Conservation (phyloP, 345 rosid genomes). For the Boechera divaricarpa region DNA sequence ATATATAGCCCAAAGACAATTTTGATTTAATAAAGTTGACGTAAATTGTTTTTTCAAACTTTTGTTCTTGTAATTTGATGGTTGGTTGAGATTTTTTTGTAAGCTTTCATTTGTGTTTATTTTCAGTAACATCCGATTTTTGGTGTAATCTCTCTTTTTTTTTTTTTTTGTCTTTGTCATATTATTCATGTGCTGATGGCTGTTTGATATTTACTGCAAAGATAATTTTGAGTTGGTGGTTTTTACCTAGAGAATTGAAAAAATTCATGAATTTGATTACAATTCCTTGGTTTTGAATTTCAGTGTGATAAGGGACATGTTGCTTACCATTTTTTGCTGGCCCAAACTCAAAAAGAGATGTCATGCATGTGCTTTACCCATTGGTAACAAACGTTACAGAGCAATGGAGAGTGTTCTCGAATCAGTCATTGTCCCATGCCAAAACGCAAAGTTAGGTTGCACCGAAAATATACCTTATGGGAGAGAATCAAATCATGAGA, state of each 20-base stretch:
- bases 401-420: slow-evolving; percentile 53
- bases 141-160: too few relatives aligned
- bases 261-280: background rate
- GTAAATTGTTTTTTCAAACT: too few relatives aligned
- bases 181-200: too few relatives aligned
- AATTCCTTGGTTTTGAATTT: background rate
- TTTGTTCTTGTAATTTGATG: too few relatives aligned
- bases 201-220: too few relatives aligned
- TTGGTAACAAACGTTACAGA: slow-evolving; percentile 53
- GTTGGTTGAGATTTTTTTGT: too few relatives aligned
- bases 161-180: too few relatives aligned
- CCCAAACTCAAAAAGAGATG: slow-evolving; percentile 47
- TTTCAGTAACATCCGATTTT: too few relatives aligned
- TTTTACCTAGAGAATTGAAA: background rate
- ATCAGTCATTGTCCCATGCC: slow-evolving; percentile 48
- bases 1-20: too few relatives aligned
- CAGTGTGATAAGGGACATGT: slow-evolving; percentile 64
- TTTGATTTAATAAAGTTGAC: too few relatives aligned
- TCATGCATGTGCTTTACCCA: slow-evolving; percentile 33
- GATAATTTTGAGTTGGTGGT: too few relatives aligned
- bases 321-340: slow-evolving; percentile 54
- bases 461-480: slow-evolving; percentile 35
- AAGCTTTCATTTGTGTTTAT: too few relatives aligned
- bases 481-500: slow-evolving; percentile 49
- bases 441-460: slow-evolving; percentile 50